Evolutionary conservation across 2,329 filamentous ascomycete species (phyloP).

Genomic region (Trichoderma pleuroti): DNA sequence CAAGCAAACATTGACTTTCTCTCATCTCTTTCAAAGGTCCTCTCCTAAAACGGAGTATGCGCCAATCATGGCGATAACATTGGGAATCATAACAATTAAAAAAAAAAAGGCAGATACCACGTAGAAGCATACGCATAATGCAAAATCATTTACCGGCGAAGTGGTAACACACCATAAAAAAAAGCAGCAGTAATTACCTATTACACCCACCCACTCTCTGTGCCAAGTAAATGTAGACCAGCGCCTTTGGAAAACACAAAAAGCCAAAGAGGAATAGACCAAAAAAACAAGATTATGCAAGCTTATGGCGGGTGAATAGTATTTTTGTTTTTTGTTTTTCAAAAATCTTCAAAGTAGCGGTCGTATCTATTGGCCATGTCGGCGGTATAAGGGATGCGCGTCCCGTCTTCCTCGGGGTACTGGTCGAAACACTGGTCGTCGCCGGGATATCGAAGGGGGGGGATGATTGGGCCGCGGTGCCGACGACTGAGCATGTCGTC

Average conservation of each 20-base stretch:
- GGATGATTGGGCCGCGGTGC: constrained; percentile 67
- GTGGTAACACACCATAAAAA: not conserved
- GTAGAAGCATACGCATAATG: not conserved
- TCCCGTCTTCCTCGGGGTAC: constrained; percentile 72
- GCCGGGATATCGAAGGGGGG: constrained; percentile 67
- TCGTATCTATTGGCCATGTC: constrained; percentile 69
- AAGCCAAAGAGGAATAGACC: not conserved
- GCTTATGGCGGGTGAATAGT: not conserved
- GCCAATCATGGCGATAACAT: not conserved
- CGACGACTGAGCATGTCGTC: constrained; percentile 64
- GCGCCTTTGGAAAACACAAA: not conserved
- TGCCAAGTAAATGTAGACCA: not conserved
- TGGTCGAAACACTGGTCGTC: constrained; percentile 80
- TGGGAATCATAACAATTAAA: not conserved
- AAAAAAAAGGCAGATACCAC: not conserved
- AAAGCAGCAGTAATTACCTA: not conserved
- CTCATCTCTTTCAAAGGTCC: not conserved
- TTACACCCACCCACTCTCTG: not conserved
- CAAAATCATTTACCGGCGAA: not conserved
- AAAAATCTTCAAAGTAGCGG: constrained; percentile 69
- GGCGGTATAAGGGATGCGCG: constrained; percentile 62
- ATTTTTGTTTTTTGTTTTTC: constrained; percentile 21
- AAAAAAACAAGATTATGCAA: not conserved
- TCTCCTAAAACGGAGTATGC: not conserved
- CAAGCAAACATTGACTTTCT: not conserved